Evolutionary conservation across 176 grass and related monocot species (phyloP), one percentile per base, ranked within the genome.

Genomic region (Luzula sylvatica): DNA sequence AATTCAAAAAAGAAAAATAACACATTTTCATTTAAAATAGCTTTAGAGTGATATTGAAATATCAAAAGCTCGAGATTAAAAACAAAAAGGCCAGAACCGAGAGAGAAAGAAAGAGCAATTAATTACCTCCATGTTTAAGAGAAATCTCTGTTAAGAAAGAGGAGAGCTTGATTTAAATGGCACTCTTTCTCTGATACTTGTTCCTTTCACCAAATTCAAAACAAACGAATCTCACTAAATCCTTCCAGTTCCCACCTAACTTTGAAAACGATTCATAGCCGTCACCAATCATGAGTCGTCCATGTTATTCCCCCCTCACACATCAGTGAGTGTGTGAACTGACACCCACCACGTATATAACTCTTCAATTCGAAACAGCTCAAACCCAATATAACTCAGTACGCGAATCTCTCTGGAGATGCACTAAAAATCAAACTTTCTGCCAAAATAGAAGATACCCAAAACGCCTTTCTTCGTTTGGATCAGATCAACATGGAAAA

Each of bases 241-340:
- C 29, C 41, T 35, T 35, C 30, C n/a, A n/a, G n/a, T 62, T 49
- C 32, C 38, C 21, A 65, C 70, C 70, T 73, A 65, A 73, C 58
- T 64, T 53, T 64, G 70, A 73, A 73, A 73, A 52, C 21, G 35
- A 47, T 23, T 25, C 46, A 8, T 11, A 32, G 24, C 15, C 16
- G 30, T 24, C 16, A 50, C 43, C 60, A 64, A 64, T 49, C 25
- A 50, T 64, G 39, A 39, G 13, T 20, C 55, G 3, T 16, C 55
- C 32, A 29, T 55, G 35, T 55, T 38, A 47, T 26, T 14, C 58
- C 41, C 56, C n/a, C n/a, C n/a, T n/a, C n/a, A n/a, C n/a, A 9
- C 5, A 35, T 35, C 7, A 35, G 30, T 12, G 21, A 30, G 9
- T 47, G 58, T 26, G 23, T 15, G n/a, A 27, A 45, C 15, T 43